phyloP scores from a whole-genome alignment of 2,329 filamentous ascomycete genomes.

The Colletotrichum sp. region DNA sequence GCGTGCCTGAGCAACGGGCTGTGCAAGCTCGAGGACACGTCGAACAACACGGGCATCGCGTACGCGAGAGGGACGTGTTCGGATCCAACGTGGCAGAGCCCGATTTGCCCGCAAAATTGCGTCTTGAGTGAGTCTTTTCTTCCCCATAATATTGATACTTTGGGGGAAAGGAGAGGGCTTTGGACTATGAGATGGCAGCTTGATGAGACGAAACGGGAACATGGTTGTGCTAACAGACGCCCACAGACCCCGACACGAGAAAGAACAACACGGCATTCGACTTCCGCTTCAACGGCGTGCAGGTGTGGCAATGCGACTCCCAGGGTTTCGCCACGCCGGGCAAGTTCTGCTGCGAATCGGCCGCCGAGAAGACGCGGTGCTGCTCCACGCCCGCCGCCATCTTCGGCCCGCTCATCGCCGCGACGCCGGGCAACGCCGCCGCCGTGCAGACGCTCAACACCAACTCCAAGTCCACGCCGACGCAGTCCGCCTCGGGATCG shows the following conservation, averaged over 20 bases:
- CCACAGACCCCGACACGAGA: conserved; percentile 9
- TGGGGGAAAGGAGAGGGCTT: too few species aligned
- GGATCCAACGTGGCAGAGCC: conserved; percentile 17
- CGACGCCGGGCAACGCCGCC: conserved; percentile 8
- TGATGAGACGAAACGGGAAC: background rate
- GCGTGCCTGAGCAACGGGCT: conserved; percentile 17
- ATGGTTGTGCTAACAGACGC: background rate
- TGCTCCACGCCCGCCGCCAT: conserved; percentile 5
- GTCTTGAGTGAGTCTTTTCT: background rate
- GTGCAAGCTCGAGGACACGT: conserved; percentile 12
- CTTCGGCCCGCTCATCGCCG: conserved; percentile 13
- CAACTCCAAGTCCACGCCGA: background rate
- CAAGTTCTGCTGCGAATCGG: conserved; percentile 19
- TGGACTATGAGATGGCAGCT: background rate
- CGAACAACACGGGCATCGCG: conserved; percentile 11
- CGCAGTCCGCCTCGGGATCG: background rate
- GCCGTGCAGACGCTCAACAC: conserved; percentile 9
- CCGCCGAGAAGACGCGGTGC: conserved; percentile 16
- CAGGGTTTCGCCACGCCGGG: conserved; percentile 4
- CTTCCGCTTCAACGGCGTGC: conserved; percentile 17
- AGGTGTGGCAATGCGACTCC: conserved; percentile 15
- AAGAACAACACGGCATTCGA: conserved; percentile 2
- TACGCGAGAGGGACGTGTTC: conserved; percentile 17
- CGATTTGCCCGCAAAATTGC: conserved; percentile 12
- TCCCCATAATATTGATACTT: too few species aligned